phyloP scores from a whole-genome alignment of 345 rosid genomes.

The Triadica sebifera region DNA sequence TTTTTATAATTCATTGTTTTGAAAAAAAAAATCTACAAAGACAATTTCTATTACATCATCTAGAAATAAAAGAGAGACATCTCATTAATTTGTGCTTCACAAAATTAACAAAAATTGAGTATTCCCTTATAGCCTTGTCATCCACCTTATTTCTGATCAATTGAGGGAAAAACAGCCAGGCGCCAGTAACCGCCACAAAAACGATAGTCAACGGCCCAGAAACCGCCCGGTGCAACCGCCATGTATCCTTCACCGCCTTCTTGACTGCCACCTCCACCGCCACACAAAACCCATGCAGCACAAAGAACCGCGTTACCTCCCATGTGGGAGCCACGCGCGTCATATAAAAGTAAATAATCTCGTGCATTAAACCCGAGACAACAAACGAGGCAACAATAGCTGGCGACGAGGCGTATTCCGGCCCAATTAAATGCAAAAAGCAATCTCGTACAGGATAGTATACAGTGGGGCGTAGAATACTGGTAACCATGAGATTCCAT shows the following conservation, averaged over 20 bases:
- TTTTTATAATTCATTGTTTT: too few relatives aligned
- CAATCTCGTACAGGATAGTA: constrained; percentile 43
- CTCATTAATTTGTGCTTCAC: constrained; percentile 12
- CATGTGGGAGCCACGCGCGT: constrained; percentile 57
- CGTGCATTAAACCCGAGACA: constrained; percentile 71
- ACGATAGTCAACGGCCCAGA: constrained; percentile 36
- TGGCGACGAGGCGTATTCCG: constrained; percentile 22
- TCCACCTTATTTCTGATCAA: constrained; percentile 36
- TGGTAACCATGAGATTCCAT: constrained; percentile 69
- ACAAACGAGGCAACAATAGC: constrained; percentile 46
- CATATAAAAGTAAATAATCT: constrained; percentile 44
- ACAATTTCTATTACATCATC: neutral
- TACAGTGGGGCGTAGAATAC: constrained; percentile 49
- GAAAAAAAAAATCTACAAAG: too few relatives aligned
- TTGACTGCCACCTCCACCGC: constrained; percentile 44
- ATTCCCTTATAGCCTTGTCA: constrained; percentile 38
- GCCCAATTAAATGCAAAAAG: constrained; percentile 19
- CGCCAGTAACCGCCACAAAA: constrained; percentile 40
- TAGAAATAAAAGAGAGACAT: neutral
- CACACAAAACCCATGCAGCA: constrained; percentile 52
- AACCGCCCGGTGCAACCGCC: constrained; percentile 26
- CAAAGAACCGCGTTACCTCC: constrained; percentile 70
- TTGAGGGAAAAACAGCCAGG: constrained; percentile 54
- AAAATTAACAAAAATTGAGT: constrained; percentile 18
- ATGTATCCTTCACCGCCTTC: constrained; percentile 24